Evolutionary conservation across 1,139 yeast species (phyloP).

Genomic region (Taphrina wiesneri): DNA sequence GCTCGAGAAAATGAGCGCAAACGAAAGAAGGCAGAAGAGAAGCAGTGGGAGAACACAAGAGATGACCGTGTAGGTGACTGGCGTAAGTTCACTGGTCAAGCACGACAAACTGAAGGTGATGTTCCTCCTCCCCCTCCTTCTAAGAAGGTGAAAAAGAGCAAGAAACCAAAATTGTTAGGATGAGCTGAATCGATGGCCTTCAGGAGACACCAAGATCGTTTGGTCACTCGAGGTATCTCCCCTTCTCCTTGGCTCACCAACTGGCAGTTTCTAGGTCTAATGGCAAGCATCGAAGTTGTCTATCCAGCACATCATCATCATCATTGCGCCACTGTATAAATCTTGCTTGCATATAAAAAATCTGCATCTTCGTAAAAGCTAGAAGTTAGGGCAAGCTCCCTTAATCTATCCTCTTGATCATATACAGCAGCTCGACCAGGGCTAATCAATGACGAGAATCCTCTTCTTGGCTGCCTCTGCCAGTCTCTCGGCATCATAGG

Average conservation of each 20-base stretch:
- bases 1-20: constrained; percentile 45
- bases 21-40: constrained; percentile 48
- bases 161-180: constrained; percentile 38
- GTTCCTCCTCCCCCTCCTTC: constrained; percentile 26
- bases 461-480: constrained; percentile 4
- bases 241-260: neutral
- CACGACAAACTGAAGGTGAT: constrained; percentile 44
- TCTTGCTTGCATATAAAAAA: neutral
- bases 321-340: neutral
- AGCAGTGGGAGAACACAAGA: constrained; percentile 64
- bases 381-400: neutral
- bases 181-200: neutral
- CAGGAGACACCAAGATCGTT: neutral
- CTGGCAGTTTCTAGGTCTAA: constrained; percentile 10
- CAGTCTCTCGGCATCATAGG: neutral
- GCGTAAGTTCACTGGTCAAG: constrained; percentile 56
- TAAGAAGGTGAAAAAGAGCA: constrained; percentile 48
- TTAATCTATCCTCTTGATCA: neutral
- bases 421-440: neutral
- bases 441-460: neutral
- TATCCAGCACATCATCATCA: too few relatives aligned
- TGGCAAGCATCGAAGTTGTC: too few relatives aligned
- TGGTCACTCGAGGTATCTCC: neutral
- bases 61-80: constrained; percentile 63
- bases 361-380: neutral